Percentiles rank a stretch among this genome's conserved stretches.
Conservation (phyloP, 2,329 filamentous ascomycete species). For the Cytospora piceae region DNA sequence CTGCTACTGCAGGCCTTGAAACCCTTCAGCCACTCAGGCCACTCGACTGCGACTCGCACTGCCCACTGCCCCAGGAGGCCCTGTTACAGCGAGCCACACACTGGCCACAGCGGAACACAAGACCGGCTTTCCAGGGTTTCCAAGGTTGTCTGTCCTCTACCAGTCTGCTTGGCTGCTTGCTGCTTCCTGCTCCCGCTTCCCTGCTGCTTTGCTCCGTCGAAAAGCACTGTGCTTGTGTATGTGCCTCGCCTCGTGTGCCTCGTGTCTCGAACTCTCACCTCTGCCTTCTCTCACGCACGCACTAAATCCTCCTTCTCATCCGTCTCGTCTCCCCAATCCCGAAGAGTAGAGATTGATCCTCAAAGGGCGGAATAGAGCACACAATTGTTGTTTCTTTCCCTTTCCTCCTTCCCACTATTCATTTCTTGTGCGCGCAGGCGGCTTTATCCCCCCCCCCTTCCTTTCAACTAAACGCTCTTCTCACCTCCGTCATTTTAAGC, state of each 20-base stretch:
- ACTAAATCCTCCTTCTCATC: conserved; percentile 30
- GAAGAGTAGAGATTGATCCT: conserved; percentile 17
- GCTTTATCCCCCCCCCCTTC: conserved; percentile 21
- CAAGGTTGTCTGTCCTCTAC: not conserved
- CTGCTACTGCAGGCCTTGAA: conserved; percentile 5
- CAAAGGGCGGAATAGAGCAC: conserved; percentile 33
- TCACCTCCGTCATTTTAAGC: conserved; percentile 32
- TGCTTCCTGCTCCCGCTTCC: not conserved
- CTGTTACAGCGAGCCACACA: not conserved
- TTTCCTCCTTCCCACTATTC: conserved; percentile 44
- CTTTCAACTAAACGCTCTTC: conserved; percentile 18
- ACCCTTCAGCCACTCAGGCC: conserved; percentile 2
- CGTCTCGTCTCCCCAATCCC: conserved; percentile 14
- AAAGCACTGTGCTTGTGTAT: conserved; percentile 1
- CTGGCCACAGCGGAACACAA: not conserved
- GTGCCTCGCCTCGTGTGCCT: conserved; percentile 1
- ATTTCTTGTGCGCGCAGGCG: conserved; percentile 43
- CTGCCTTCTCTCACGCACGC: conserved; percentile 1
- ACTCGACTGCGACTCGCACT: conserved; percentile 2
- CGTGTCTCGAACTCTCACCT: conserved; percentile 4
- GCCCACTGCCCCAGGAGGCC: conserved; percentile 1
- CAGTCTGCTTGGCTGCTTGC: too few relatives aligned
- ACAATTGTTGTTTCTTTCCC: conserved; percentile 30
- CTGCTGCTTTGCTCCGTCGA: not conserved
- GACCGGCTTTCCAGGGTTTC: not conserved